phyloP scores from a whole-genome alignment of 176 grass and related monocot species.

The Luzula sylvatica region DNA sequence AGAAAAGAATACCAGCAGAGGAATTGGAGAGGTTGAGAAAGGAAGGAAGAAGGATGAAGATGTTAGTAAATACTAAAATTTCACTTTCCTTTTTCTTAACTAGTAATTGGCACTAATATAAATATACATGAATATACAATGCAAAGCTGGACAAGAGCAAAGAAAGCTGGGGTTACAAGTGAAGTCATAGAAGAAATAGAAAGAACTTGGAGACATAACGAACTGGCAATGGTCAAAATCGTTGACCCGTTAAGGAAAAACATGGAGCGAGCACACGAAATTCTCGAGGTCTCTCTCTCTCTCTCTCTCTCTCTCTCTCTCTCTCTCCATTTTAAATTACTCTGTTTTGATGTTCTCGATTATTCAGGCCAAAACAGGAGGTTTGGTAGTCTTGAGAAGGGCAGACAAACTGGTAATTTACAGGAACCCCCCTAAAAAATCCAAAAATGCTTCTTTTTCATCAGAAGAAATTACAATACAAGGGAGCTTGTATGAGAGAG shows the following conservation, averaged over 20 bases:
- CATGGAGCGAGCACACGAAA: constrained; percentile 12
- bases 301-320: neutral
- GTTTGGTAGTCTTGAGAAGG: constrained; percentile 67
- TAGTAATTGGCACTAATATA: neutral
- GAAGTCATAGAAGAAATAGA: constrained; percentile 12
- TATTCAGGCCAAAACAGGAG: constrained; percentile 62
- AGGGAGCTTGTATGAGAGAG: constrained; percentile 76
- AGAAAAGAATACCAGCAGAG: neutral
- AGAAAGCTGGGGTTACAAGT: constrained; percentile 20
- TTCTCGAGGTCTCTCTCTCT: constrained; percentile 9
- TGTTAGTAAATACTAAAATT: neutral
- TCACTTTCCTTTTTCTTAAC: neutral
- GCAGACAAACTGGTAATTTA: constrained; percentile 58
- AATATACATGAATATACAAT: neutral
- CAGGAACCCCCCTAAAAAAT: constrained; percentile 37
- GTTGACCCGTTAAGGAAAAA: constrained; percentile 15
- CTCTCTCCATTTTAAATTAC: neutral
- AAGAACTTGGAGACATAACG: constrained; percentile 1
- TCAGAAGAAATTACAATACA: constrained; percentile 21
- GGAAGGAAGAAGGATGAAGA: neutral
- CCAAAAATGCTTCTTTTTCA: constrained; percentile 19
- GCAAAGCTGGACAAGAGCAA: constrained; percentile 14
- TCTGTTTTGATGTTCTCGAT: neutral
- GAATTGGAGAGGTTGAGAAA: constrained; percentile 8
- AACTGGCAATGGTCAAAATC: constrained; percentile 14